Base-by-base conservation (phyloP, 2,329 filamentous ascomycete genomes). In the Alternaria ethzedia region DNA sequence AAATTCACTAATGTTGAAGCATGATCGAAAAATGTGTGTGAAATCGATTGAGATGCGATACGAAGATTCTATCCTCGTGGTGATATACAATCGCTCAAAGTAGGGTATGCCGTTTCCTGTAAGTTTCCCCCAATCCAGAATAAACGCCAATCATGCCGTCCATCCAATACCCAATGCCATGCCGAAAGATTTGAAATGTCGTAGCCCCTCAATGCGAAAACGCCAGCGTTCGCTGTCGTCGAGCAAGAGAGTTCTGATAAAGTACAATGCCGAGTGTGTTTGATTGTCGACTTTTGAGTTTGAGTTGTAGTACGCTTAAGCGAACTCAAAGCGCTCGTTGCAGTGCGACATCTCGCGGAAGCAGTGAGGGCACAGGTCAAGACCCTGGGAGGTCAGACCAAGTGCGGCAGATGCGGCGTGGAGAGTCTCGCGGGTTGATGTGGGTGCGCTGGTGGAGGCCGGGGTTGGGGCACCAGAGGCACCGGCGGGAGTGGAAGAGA, bases 361-460 rank as follows among this genome's bases (percentile, higher is more conserved):
- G 69, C 71, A 74, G 55, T 74, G 71, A 47, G 71, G 71, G 63
- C 71, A 74, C 2, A 74, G 70, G 49, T 72, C 67, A 13, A 74
- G 61, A 9, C 71, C 71, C 50, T 74, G 71, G 3, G 60, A 67
- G 12, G 63, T 69, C 57, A 63, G 51, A 6, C 60, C 60, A 21
- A 74, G 55, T 49, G 66, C 67, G 30, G 71, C 68, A 5, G 69
- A 59, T 25, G 69, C 70, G 46, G 63, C 71, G 54, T 71, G 69
- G 12, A 73, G 70, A 21, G 69, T 72, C 46, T 74, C 69, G 54
- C 65, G 66, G 25, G 64, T 71, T 5, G 70, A 64, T 41, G 68
- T 64, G 13, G 67, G 28, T 55, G 70, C 46, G 13, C 45, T 28
- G 28, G 58, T 61, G 17, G 66, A 65, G 23, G 70, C 61, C 36